These are phyloP conservation scores for Podaxis sp. DNA, from an alignment of 768 basidiomycete species.

Conservation along the genomic window DNA sequence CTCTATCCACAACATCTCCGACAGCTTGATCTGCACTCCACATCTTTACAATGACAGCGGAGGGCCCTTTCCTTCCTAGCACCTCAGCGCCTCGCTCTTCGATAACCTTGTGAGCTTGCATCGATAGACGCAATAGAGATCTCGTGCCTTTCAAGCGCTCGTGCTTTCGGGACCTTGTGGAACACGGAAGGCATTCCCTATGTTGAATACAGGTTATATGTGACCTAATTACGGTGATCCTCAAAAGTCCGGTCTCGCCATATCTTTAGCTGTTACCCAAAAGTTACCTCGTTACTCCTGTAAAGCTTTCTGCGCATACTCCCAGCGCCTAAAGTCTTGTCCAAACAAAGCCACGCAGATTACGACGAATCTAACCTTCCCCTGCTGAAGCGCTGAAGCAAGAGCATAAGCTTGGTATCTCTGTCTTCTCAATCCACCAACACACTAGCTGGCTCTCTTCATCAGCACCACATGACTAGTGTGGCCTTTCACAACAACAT, in stretches of 20 bases:
- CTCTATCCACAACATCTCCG: constrained; percentile 2
- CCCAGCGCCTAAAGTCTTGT: constrained; percentile 7
- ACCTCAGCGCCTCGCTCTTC: not conserved
- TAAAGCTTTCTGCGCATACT: not conserved
- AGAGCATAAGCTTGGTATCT: constrained; percentile 11
- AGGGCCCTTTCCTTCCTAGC: not conserved
- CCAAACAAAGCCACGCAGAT: constrained; percentile 12
- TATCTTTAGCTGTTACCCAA: not conserved
- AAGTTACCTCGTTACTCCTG: not conserved
- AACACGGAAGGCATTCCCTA: not conserved
- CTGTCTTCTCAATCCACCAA: constrained; percentile 5
- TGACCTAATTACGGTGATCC: not conserved
- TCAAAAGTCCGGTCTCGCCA: not conserved
- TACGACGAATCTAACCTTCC: constrained; percentile 11
- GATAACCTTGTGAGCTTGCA: not conserved
- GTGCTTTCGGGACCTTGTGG: not conserved
- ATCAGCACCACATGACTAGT: not conserved
- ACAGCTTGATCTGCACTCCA: constrained; percentile 14
- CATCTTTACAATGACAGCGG: not conserved
- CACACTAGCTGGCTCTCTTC: not conserved
- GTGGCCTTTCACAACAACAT: not conserved
- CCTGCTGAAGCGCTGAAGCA: constrained; percentile 9
- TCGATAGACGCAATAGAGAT: not conserved
- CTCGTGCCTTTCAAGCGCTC: not conserved
- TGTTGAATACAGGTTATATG: not conserved